phyloP scores from a whole-genome alignment of 2,329 filamentous ascomycete genomes.

The Ophiosphaerella korrae region DNA sequence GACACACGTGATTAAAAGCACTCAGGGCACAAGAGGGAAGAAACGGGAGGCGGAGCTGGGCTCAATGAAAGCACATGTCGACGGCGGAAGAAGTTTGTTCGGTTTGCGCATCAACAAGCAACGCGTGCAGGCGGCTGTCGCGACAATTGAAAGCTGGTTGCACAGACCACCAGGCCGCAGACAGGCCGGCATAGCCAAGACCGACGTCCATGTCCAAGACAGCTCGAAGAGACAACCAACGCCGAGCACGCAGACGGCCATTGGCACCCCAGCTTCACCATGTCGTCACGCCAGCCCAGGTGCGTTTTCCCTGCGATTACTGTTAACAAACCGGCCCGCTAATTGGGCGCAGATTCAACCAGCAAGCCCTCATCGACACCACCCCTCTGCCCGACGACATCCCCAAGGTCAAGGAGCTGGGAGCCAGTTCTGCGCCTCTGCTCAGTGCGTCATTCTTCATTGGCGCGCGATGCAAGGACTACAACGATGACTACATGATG shows the following conservation, averaged over 20 bases:
- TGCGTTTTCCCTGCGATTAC: constrained; percentile 42
- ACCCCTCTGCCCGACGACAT: constrained; percentile 92
- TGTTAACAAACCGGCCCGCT: constrained; percentile 18
- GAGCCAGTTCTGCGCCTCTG: constrained; percentile 88
- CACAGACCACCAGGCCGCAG: constrained; percentile 11
- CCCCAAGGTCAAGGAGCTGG: constrained; percentile 91
- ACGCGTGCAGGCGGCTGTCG: not conserved
- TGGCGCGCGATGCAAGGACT: constrained; percentile 88
- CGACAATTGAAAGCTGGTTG: not conserved
- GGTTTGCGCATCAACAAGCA: constrained; percentile 5
- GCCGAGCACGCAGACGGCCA: constrained; percentile 41
- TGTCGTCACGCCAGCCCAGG: constrained; percentile 66
- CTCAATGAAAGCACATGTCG: constrained; percentile 19
- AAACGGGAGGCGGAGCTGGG: not conserved
- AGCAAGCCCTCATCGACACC: constrained; percentile 90
- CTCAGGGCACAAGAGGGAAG: not conserved
- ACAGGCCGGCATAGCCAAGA: constrained; percentile 13
- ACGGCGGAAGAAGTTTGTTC: not conserved
- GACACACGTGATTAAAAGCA: constrained; percentile 11
- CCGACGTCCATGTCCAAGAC: constrained; percentile 23
- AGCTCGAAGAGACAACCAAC: constrained; percentile 23
- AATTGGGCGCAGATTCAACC: constrained; percentile 76
- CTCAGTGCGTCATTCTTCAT: constrained; percentile 96
- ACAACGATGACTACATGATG: constrained; percentile 99
- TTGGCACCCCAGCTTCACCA: constrained; percentile 53